These are phyloP conservation scores for Alternaria incomplexa DNA, from an alignment of 2,329 filamentous ascomycete species.

Conservation along the genomic window DNA sequence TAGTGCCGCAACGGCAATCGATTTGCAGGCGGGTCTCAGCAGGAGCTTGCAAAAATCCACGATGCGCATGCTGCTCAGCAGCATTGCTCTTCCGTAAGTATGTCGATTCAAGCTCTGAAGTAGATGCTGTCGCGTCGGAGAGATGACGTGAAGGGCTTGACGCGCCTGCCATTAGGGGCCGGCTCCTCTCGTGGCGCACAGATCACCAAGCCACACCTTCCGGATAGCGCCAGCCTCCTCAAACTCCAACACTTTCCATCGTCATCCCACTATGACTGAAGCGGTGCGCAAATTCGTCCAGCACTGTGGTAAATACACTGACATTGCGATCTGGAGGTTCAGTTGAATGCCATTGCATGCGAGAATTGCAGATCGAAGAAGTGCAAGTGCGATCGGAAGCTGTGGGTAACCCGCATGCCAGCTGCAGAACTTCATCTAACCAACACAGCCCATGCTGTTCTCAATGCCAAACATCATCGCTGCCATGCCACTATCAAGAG, in stretches of 20 bases:
- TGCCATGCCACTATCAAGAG: slow-evolving; percentile 30
- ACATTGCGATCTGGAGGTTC: not conserved
- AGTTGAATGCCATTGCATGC: slow-evolving; percentile 32
- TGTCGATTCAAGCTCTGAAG: not conserved
- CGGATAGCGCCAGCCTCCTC: not conserved
- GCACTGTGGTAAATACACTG: not conserved
- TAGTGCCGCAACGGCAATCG: not conserved
- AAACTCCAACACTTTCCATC: not conserved
- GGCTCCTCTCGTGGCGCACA: not conserved
- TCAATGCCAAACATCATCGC: slow-evolving; percentile 23
- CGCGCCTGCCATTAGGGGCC: not conserved
- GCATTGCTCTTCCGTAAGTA: not conserved
- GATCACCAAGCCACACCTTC: not conserved
- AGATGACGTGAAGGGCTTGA: not conserved
- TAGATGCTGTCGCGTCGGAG: not conserved
- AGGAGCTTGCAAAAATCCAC: not conserved
- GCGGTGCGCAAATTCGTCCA: not conserved
- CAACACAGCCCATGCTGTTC: slow-evolving; percentile 29
- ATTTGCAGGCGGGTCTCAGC: not conserved
- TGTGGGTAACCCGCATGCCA: slow-evolving; percentile 13
- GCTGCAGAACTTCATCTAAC: not conserved
- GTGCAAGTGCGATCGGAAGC: slow-evolving; percentile 35
- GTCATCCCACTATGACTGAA: not conserved
- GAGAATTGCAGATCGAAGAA: slow-evolving; percentile 36
- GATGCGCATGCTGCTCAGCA: not conserved